A percentile compares a stretch with the other conserved stretches of the same genome.
phyloP scores from a whole-genome alignment of 495 filamentous ascomycete genomes.

The Chaetomidium leptoderma region DNA sequence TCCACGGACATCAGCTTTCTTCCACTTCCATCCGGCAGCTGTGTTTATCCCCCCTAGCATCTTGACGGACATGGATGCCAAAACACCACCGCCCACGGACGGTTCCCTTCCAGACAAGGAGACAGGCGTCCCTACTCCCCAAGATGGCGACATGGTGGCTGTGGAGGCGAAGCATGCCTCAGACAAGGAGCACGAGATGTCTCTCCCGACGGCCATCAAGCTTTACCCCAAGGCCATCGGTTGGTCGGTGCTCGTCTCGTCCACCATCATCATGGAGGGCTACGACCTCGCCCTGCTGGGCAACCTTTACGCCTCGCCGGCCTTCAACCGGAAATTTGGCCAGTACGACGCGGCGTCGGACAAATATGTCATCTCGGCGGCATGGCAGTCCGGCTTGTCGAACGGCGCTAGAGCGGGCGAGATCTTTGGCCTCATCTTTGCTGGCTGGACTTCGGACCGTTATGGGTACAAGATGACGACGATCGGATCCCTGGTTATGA shows the following conservation, averaged over 20 bases:
- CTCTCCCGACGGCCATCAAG: conserved; percentile 36
- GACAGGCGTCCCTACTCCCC: neutral
- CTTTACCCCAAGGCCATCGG: conserved; percentile 46
- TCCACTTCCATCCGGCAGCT: neutral
- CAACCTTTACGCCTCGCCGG: conserved; percentile 34
- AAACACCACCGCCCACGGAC: neutral
- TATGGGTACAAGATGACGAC: conserved; percentile 33
- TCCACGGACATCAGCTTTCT: neutral
- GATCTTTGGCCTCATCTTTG: conserved; percentile 37
- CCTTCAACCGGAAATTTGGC: conserved; percentile 36
- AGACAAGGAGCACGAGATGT: conserved; percentile 39
- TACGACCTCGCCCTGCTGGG: conserved; percentile 45
- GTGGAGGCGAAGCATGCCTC: conserved; percentile 32
- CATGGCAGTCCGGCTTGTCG: conserved; percentile 36
- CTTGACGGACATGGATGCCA: neutral
- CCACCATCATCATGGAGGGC: conserved; percentile 55
- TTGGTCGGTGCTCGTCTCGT: conserved; percentile 50
- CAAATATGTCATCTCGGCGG: conserved; percentile 33
- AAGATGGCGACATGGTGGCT: conserved; percentile 3
- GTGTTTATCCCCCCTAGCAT: neutral
- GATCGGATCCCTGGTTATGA: conserved; percentile 39
- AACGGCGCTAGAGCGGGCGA: conserved; percentile 37
- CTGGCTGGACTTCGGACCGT: conserved; percentile 33
- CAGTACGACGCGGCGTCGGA: conserved; percentile 18
- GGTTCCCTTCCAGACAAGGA: neutral